Conservation (phyloP, 805 yeast species). For the Candida pini region DNA sequence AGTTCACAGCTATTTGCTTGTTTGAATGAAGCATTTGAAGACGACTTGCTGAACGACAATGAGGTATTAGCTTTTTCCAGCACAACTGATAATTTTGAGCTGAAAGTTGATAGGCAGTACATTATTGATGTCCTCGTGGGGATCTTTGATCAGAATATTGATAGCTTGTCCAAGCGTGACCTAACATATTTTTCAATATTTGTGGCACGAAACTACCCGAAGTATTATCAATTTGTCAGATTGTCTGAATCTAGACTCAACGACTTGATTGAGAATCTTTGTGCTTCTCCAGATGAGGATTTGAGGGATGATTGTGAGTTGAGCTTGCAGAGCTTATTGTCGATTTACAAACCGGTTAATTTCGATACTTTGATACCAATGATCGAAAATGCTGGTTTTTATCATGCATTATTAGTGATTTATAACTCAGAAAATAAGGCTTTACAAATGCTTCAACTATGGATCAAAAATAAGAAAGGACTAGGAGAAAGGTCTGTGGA, state of each 20-base stretch:
- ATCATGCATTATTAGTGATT: slow-evolving; percentile 51
- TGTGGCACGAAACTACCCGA: slow-evolving; percentile 74
- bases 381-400: slow-evolving; percentile 50
- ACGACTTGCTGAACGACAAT: slow-evolving; percentile 63
- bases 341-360: slow-evolving; percentile 58
- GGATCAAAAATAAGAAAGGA: slow-evolving; percentile 33
- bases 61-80: slow-evolving; percentile 25
- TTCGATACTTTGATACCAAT: slow-evolving; percentile 42
- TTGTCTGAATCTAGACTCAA: slow-evolving; percentile 56
- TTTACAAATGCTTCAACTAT: slow-evolving; percentile 48
- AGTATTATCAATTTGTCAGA: slow-evolving; percentile 76
- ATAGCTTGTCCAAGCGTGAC: slow-evolving; percentile 27
- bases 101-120: slow-evolving; percentile 62
- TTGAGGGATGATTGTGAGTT: slow-evolving; percentile 61
- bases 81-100: slow-evolving; percentile 19
- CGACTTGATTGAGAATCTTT: slow-evolving; percentile 43
- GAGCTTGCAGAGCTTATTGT: slow-evolving; percentile 66
- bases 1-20: slow-evolving; percentile 58
- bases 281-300: slow-evolving; percentile 31
- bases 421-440: slow-evolving; percentile 49
- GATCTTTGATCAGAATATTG: slow-evolving; percentile 35
- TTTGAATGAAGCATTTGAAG: slow-evolving; percentile 81
- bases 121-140: slow-evolving; percentile 69
- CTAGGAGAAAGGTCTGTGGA: neutral
- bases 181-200: slow-evolving; percentile 52